A percentile compares a stretch with the other conserved stretches of the same genome.
Conservation (phyloP, 108 stramenopile species). For the Stephanodiscus triporus region DNA sequence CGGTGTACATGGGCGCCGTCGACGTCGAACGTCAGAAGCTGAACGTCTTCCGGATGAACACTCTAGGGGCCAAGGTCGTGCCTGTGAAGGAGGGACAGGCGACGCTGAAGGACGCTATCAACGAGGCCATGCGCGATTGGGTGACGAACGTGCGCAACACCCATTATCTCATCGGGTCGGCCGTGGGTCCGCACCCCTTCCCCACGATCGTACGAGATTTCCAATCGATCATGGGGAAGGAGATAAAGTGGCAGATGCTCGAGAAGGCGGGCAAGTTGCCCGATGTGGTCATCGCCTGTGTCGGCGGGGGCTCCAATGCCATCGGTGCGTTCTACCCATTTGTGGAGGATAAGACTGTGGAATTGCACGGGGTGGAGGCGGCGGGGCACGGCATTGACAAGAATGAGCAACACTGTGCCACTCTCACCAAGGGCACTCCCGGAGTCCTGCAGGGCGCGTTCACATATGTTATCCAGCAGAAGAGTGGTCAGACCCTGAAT, state of each 20-base stretch:
- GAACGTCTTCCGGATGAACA: conserved; percentile 98
- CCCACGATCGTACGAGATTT: conserved; percentile 97
- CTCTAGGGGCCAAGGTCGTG: conserved; percentile 94
- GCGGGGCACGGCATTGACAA: conserved; percentile 89
- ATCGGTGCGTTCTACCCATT: conserved; percentile 96
- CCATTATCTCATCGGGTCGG: conserved; percentile 96
- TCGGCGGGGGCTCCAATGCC: conserved; percentile 97
- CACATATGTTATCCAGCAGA: conserved; percentile 91
- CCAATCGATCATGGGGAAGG: conserved; percentile 90
- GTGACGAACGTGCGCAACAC: conserved; percentile 96
- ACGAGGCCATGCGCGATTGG: conserved; percentile 99
- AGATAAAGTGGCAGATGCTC: conserved; percentile 84
- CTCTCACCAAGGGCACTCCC: conserved; percentile 89
- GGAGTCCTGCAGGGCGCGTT: conserved; percentile 95
- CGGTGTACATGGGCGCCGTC: conserved; percentile 97
- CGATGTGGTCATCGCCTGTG: conserved; percentile 94
- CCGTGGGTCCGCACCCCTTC: conserved; percentile 97
- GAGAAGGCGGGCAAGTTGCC: conserved; percentile 92
- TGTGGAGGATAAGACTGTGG: conserved; percentile 81
- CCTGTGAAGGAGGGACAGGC: conserved; percentile 90
- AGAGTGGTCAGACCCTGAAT: conserved; percentile 90
- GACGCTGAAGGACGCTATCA: conserved; percentile 98
- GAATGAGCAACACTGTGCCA: conserved; percentile 87
- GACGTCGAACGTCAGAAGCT: conserved; percentile 96
- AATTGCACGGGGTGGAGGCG: conserved; percentile 93